Conservation (phyloP, 2,329 filamentous ascomycete genomes). For the Neopestalotiopsis sp. region DNA sequence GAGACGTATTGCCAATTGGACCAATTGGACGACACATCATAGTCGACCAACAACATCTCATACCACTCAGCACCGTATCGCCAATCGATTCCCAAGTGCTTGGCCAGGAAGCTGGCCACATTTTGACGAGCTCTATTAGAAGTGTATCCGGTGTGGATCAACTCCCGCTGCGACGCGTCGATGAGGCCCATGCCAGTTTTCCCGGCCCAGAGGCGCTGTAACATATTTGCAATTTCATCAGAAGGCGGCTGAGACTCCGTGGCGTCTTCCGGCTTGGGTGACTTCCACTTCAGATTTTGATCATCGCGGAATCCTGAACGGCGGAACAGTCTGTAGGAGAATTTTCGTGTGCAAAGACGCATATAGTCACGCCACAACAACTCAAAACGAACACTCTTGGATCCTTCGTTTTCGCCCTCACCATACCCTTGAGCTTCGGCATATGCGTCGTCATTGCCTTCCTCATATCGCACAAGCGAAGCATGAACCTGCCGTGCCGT, state of each 20-base stretch:
- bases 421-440: conserved; percentile 62
- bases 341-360: conserved; percentile 76
- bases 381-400: conserved; percentile 72
- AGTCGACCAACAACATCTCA: conserved; percentile 75
- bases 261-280: conserved; percentile 39
- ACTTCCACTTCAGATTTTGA: conserved; percentile 55
- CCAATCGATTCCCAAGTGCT: conserved; percentile 80
- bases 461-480: conserved; percentile 71
- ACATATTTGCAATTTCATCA: conserved; percentile 49
- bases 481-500: conserved; percentile 76
- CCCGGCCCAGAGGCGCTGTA: conserved; percentile 68
- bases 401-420: conserved; percentile 75
- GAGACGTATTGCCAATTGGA: conserved; percentile 84
- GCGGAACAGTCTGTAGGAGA: conserved; percentile 67
- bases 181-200: conserved; percentile 79
- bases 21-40: conserved; percentile 80
- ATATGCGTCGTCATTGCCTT: conserved; percentile 56
- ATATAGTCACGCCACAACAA: conserved; percentile 84
- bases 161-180: conserved; percentile 77
- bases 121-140: conserved; percentile 80
- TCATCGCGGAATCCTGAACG: conserved; percentile 66
- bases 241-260: conserved; percentile 43
- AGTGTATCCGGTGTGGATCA: conserved; percentile 78
- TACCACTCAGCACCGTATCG: conserved; percentile 84
- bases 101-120: conserved; percentile 75